Percentiles rank a stretch among this genome's conserved stretches.
phyloP scores from a whole-genome alignment of 495 filamentous ascomycete genomes.

The Achaetomiella virescens region DNA sequence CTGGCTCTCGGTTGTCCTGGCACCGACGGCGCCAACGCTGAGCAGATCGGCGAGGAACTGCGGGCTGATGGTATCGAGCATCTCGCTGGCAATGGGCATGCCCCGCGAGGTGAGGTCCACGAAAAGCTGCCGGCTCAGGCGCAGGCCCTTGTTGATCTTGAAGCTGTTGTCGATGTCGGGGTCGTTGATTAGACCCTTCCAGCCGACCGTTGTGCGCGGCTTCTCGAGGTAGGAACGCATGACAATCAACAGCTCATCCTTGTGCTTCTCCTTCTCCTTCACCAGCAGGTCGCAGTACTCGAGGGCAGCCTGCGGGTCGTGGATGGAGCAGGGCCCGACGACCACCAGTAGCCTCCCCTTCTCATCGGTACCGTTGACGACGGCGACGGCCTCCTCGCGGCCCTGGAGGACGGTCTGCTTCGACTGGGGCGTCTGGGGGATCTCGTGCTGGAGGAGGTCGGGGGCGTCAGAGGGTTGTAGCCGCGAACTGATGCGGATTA shows the following conservation, averaged over 20 bases:
- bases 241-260: constrained; percentile 82
- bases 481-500: constrained; percentile 58
- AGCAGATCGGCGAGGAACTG: constrained; percentile 96
- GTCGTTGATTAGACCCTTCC: constrained; percentile 99
- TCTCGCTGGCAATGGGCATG: constrained; percentile 97
- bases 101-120: constrained; percentile 89
- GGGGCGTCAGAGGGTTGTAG: constrained; percentile 94
- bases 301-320: constrained; percentile 85
- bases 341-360: constrained; percentile 80
- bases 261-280: constrained; percentile 80
- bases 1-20: constrained; percentile 92
- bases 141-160: constrained; percentile 96
- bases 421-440: constrained; percentile 69
- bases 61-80: constrained; percentile 97
- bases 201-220: constrained; percentile 95
- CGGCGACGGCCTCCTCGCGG: constrained; percentile 72
- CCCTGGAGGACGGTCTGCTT: constrained; percentile 72
- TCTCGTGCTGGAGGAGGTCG: constrained; percentile 92
- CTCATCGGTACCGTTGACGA: constrained; percentile 74
- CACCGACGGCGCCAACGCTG: constrained; percentile 87
- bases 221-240: constrained; percentile 99
- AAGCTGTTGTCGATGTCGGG: constrained; percentile 98
- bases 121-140: constrained; percentile 82
- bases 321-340: constrained; percentile 94
- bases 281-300: constrained; percentile 88